phyloP scores from a whole-genome alignment of 2,329 filamentous ascomycete species.

The Leptographium flavum region DNA sequence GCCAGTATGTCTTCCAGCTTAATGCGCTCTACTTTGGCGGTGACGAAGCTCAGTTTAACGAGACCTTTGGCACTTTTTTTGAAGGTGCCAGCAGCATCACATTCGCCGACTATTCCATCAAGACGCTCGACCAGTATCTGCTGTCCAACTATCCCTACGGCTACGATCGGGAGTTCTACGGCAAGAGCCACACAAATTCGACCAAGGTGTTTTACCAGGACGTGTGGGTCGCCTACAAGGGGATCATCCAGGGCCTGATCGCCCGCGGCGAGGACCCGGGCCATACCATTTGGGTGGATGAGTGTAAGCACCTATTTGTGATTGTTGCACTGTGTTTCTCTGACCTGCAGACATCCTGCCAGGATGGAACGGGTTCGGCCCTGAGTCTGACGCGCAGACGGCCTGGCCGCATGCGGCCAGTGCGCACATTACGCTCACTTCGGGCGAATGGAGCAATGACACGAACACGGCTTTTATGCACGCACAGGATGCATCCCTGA shows the following conservation, averaged over 20 bases:
- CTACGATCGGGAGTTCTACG: conserved; percentile 3
- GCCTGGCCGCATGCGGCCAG: conserved; percentile 1
- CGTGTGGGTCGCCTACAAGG: background rate
- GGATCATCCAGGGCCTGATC: conserved; percentile 1
- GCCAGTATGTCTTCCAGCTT: conserved; percentile 2
- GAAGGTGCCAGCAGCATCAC: conserved; percentile 1
- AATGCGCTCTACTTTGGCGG: conserved; percentile 3
- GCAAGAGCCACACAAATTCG: conserved; percentile 3
- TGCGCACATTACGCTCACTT: conserved; percentile 1
- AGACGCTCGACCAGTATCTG: conserved; percentile 3
- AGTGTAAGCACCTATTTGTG: background rate
- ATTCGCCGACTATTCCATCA: background rate
- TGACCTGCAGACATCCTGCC: background rate
- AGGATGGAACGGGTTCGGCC: background rate
- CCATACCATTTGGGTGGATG: conserved; percentile 2
- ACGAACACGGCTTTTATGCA: conserved; percentile 3
- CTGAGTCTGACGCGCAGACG: background rate
- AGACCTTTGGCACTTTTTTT: background rate
- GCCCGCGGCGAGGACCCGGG: conserved; percentile 1
- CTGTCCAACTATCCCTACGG: conserved; percentile 2
- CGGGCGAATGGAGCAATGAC: conserved; percentile 2
- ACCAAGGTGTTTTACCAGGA: background rate
- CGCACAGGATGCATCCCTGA: background rate
- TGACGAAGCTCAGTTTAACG: background rate
- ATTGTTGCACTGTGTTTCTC: background rate